These are phyloP conservation scores for Fusarium cicatricum DNA, from an alignment of 2,329 filamentous ascomycete genomes.

Conservation along the genomic window DNA sequence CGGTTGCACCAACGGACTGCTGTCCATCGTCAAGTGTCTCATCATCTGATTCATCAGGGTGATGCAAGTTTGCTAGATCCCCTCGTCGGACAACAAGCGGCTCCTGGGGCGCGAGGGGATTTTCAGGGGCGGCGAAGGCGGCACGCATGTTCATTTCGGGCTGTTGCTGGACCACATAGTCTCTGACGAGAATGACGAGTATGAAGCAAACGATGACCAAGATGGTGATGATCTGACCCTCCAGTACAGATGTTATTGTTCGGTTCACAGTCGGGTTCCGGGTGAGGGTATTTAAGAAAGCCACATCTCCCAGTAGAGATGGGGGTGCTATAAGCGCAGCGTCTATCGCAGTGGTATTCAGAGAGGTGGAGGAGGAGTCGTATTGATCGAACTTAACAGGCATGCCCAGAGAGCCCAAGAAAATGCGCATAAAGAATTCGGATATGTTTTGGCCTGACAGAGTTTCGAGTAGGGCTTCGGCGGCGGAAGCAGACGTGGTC, in stretches of 20 bases:
- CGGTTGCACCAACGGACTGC: constrained; percentile 13
- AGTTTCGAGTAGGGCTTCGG: constrained; percentile 43
- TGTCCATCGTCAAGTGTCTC: constrained; percentile 45
- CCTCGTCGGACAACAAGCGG: constrained; percentile 37
- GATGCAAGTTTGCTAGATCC: constrained; percentile 32
- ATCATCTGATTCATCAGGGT: constrained; percentile 43
- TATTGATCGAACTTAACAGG: constrained; percentile 34
- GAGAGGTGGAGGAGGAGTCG: constrained; percentile 16
- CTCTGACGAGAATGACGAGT: constrained; percentile 92
- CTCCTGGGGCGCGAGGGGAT: constrained; percentile 40
- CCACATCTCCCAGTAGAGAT: constrained; percentile 63
- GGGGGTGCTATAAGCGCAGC: constrained; percentile 22
- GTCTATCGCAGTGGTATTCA: constrained; percentile 26
- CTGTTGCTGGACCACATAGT: constrained; percentile 98
- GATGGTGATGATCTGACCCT: constrained; percentile 93
- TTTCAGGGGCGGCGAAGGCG: constrained; percentile 61
- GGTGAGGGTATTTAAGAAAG: constrained; percentile 68
- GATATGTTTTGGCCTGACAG: constrained; percentile 45
- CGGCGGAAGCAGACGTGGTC: constrained; percentile 45
- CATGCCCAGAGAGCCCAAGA: constrained; percentile 43
- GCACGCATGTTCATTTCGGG: constrained; percentile 86
- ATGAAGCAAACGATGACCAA: constrained; percentile 94
- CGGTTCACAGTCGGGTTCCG: constrained; percentile 77
- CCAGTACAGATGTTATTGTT: constrained; percentile 81
- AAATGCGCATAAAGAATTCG: constrained; percentile 45